These are phyloP conservation scores for Claviceps capensis DNA, from an alignment of 2,329 filamentous ascomycete species.

Conservation along the genomic window DNA sequence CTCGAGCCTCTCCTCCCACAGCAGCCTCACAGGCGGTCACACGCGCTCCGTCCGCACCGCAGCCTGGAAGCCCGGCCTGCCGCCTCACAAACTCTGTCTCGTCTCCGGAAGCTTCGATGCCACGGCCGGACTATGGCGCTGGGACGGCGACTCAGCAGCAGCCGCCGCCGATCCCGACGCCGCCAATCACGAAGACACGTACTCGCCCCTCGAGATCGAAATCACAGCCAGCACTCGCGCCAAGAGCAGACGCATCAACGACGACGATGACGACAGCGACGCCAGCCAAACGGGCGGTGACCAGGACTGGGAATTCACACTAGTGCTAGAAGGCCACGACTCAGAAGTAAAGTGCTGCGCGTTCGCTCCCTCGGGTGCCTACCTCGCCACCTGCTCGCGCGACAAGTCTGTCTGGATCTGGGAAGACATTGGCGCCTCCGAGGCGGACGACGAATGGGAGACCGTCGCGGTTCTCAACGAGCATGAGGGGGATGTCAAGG, in stretches of 20 bases:
- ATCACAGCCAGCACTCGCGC: background rate
- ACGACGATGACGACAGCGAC: background rate
- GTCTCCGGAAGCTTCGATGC: conserved; percentile 91
- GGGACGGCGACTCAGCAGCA: conserved; percentile 32
- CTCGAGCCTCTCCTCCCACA: conserved; percentile 63
- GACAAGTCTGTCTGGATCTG: conserved; percentile 98
- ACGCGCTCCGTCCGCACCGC: conserved; percentile 75
- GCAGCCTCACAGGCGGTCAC: conserved; percentile 73
- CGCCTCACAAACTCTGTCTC: conserved; percentile 54
- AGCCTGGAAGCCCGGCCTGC: conserved; percentile 70
- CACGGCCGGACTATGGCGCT: conserved; percentile 73
- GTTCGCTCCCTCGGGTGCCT: conserved; percentile 60
- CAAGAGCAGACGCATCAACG: background rate
- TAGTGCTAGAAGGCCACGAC: conserved; percentile 89
- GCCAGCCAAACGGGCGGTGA: conserved; percentile 21
- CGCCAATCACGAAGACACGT: conserved; percentile 4
- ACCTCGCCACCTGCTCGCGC: conserved; percentile 78
- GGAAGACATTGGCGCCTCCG: conserved; percentile 67
- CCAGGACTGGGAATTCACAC: conserved; percentile 83
- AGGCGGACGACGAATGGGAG: conserved; percentile 89
- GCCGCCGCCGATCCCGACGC: no score
- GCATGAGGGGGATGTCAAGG: conserved; percentile 91
- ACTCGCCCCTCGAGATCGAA: conserved; percentile 10
- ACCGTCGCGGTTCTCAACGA: conserved; percentile 90
- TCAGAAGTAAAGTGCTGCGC: conserved; percentile 76